Evolutionary conservation across 257 asterid species (phyloP).

Genomic region (Anisodus tanguticus): DNA sequence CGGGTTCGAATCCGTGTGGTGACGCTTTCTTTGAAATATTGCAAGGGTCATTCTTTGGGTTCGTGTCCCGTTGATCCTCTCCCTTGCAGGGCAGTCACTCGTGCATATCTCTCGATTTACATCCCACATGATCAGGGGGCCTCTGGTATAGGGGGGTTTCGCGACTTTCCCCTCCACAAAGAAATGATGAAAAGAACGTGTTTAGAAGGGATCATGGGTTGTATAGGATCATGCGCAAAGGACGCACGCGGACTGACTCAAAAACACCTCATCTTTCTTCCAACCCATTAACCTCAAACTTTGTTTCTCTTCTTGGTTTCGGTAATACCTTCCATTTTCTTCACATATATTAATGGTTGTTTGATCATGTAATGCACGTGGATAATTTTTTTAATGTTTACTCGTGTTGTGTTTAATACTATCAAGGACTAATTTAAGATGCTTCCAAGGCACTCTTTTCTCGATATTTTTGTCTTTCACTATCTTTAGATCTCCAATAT

Average conservation of each 20-base stretch:
- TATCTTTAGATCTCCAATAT: slow-evolving; percentile 53
- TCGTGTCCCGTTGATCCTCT: too few relatives aligned
- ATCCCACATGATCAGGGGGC: too few relatives aligned
- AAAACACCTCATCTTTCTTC: slow-evolving; percentile 33
- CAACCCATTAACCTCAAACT: slow-evolving; percentile 21
- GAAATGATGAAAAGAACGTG: neutral
- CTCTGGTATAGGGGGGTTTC: too few relatives aligned
- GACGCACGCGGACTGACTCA: slow-evolving; percentile 63
- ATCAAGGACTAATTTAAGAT: slow-evolving; percentile 18
- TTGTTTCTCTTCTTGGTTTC: neutral
- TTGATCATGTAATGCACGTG: neutral
- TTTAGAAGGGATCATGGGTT: slow-evolving; percentile 37
- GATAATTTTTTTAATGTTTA: neutral
- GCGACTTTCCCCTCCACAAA: too few relatives aligned
- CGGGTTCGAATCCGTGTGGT: too few relatives aligned
- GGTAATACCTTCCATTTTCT: neutral
- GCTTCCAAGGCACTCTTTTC: slow-evolving; percentile 53
- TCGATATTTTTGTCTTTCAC: slow-evolving; percentile 60
- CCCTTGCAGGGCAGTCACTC: too few relatives aligned
- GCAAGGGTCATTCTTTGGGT: too few relatives aligned
- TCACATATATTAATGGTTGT: neutral
- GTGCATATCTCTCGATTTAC: too few relatives aligned
- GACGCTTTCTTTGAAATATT: too few relatives aligned
- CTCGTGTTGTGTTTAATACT: slow-evolving; percentile 20
- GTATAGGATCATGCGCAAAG: slow-evolving; percentile 69